Percentiles rank a stretch among this genome's conserved stretches.
Conservation (phyloP, 768 basidiomycete genomes). For the Mycena filopes region DNA sequence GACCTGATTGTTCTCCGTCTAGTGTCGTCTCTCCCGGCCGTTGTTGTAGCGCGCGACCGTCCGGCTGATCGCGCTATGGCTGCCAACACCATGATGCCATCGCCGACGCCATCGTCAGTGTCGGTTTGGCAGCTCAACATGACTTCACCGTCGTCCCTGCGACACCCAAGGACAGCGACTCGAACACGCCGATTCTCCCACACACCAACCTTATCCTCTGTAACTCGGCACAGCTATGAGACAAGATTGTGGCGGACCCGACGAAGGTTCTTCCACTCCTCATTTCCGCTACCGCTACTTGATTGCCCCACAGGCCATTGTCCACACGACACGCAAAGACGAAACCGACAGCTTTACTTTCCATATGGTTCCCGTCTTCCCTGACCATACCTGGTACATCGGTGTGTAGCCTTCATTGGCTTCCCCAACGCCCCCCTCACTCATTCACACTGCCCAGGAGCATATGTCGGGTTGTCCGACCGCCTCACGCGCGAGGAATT, state of each 20-base stretch:
- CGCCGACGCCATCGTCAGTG: not conserved
- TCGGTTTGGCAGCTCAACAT: not conserved
- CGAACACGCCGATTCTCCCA: not conserved
- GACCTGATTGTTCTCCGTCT: not conserved
- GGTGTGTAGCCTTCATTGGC: not conserved
- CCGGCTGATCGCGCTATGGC: constrained; percentile 7
- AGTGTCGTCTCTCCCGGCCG: constrained; percentile 17
- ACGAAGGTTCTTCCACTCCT: not conserved
- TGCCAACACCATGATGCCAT: constrained; percentile 4
- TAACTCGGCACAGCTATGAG: not conserved
- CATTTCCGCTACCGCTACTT: not conserved
- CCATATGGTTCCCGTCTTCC: constrained; percentile 4
- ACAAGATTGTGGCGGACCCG: constrained; percentile 9
- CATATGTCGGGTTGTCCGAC: constrained; percentile 4
- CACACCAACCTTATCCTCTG: constrained; percentile 2
- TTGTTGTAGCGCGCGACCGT: constrained; percentile 6
- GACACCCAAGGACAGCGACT: not conserved
- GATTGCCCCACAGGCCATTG: not conserved
- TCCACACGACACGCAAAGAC: constrained; percentile 9
- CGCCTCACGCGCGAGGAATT: constrained; percentile 8
- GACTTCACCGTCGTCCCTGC: constrained; percentile 2
- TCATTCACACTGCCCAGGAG: not conserved
- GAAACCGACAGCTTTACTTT: constrained; percentile 4
- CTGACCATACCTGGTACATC: not conserved
- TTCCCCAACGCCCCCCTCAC: too few relatives aligned